Conservation (phyloP, 2,329 filamentous ascomycete species). For the Grosmannia clavigera region DNA sequence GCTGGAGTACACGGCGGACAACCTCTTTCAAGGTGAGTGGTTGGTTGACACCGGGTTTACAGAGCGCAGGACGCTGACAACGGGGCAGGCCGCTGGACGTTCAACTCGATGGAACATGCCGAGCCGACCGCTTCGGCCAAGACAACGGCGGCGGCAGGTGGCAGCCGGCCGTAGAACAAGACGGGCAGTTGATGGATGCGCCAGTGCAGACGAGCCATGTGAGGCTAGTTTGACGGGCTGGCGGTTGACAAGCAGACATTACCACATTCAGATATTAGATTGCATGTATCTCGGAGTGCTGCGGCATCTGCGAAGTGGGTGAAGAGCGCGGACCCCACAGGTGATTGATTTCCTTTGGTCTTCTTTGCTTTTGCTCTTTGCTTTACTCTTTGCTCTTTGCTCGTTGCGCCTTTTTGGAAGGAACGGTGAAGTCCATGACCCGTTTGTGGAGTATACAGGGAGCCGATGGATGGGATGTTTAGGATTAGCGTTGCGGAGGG, state of each 20-base stretch:
- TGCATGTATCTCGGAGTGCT: neutral
- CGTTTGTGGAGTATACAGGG: neutral
- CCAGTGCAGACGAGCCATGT: too few relatives aligned
- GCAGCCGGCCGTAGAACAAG: neutral
- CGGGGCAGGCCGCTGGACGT: constrained; percentile 9
- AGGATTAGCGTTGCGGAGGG: neutral
- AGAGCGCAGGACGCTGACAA: neutral
- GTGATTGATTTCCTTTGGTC: neutral
- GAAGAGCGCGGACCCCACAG: neutral
- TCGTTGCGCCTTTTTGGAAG: neutral
- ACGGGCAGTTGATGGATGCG: too few relatives aligned
- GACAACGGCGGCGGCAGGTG: neutral
- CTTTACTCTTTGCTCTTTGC: neutral
- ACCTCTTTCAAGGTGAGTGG: constrained; percentile 70
- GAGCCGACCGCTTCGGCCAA: neutral
- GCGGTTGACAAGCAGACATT: too few relatives aligned
- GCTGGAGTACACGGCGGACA: constrained; percentile 84
- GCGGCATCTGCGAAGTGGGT: neutral
- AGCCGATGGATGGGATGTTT: neutral
- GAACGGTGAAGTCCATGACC: neutral
- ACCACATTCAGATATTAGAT: neutral
- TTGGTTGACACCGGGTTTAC: neutral
- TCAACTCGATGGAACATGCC: constrained; percentile 3
- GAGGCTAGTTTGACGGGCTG: too few relatives aligned
- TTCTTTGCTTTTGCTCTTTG: neutral